Evolutionary conservation across 2,329 filamentous ascomycete genomes (phyloP).

Genomic region (Hypoxylon sp.): DNA sequence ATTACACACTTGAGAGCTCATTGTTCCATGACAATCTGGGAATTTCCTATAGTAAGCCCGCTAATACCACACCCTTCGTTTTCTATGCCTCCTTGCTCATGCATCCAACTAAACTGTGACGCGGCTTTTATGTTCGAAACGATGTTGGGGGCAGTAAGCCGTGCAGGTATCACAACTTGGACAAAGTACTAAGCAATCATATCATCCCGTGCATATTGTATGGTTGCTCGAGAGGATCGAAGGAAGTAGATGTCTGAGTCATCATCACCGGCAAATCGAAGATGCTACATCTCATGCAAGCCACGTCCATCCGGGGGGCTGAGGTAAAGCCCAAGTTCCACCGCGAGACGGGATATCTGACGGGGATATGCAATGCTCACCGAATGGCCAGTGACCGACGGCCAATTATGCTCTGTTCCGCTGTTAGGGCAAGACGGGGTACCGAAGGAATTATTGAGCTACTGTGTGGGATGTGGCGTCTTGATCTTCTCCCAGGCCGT

Average conservation of each 20-base stretch:
- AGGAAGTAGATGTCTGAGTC: slow-evolving; percentile 15
- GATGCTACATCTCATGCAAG: background rate
- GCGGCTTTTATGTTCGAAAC: background rate
- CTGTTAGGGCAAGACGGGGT: background rate
- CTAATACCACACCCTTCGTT: slow-evolving; percentile 18
- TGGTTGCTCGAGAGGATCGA: background rate
- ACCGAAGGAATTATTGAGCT: background rate
- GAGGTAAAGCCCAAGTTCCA: slow-evolving; percentile 11
- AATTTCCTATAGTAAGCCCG: slow-evolving; percentile 12
- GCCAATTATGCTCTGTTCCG: background rate
- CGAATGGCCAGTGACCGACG: slow-evolving; percentile 12
- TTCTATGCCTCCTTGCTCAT: slow-evolving; percentile 13
- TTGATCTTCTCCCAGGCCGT: background rate
- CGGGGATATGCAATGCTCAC: slow-evolving; percentile 5
- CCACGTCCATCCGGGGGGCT: slow-evolving; percentile 8
- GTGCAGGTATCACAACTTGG: background rate
- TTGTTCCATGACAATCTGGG: background rate
- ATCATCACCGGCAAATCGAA: slow-evolving; percentile 12
- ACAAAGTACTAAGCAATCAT: slow-evolving; percentile 4
- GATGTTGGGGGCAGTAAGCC: background rate
- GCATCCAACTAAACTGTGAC: slow-evolving; percentile 2
- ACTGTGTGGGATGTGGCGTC: background rate
- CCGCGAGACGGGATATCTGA: slow-evolving; percentile 19
- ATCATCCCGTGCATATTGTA: slow-evolving; percentile 6
- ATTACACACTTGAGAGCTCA: background rate